Conservation (phyloP, 352 stramenopile species). For the Phytophthora megakarya region DNA sequence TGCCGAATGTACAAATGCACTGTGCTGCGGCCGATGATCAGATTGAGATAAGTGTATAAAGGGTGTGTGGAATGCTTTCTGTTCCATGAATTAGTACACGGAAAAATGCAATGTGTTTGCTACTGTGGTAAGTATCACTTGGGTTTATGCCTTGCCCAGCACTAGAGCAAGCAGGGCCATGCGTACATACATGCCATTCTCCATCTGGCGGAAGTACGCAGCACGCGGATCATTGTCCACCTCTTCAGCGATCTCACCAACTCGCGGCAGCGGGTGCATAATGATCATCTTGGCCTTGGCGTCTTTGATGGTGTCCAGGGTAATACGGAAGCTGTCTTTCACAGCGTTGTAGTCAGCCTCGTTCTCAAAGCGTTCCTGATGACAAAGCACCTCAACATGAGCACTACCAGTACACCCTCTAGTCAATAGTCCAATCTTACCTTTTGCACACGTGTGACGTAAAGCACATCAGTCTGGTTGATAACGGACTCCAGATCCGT, state of each 20-base stretch:
- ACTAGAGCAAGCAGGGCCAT: conserved; percentile 98
- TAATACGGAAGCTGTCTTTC: conserved; percentile 91
- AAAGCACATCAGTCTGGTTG: conserved; percentile 95
- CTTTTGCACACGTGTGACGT: conserved; percentile 98
- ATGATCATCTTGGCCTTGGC: conserved; percentile 95
- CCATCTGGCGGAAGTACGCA: conserved; percentile 97
- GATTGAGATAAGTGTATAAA: conserved; percentile 21
- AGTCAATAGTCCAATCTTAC: conserved; percentile 11
- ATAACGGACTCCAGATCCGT: conserved; percentile 89
- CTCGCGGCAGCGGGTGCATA: conserved; percentile 98
- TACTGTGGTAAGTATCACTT: conserved; percentile 5
- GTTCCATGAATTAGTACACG: conserved; percentile 26
- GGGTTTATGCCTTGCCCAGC: conserved; percentile 74
- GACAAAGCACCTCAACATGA: conserved; percentile 2
- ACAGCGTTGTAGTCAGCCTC: conserved; percentile 95
- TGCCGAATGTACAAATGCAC: conserved; percentile 41
- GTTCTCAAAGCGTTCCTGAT: conserved; percentile 94
- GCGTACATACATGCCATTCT: conserved; percentile 99
- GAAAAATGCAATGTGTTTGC: not conserved
- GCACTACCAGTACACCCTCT: not conserved
- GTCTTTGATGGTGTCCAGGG: conserved; percentile 59
- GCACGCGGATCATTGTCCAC: conserved; percentile 96
- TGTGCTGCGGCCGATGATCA: conserved; percentile 39
- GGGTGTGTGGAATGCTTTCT: conserved; percentile 13
- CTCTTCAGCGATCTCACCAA: conserved; percentile 97